Percentiles rank a stretch among this genome's conserved stretches.
Evolutionary conservation across 2,329 filamentous ascomycete genomes (phyloP).

Genomic region (Botrytis fragariae): DNA sequence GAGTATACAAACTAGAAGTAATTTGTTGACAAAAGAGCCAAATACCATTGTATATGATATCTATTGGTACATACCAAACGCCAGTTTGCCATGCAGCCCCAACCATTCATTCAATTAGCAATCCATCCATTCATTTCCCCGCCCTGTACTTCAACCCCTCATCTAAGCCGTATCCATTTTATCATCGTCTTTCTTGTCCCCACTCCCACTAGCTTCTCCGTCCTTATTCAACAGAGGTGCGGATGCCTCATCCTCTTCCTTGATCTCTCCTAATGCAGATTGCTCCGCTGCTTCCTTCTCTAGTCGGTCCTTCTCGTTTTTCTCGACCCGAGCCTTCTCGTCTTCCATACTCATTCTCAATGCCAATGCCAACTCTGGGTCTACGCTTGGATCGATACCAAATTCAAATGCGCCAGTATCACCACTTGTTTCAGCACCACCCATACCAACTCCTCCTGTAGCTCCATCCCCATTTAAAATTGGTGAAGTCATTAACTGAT

Average conservation of each 20-base stretch:
- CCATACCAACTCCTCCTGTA: conserved; percentile 53
- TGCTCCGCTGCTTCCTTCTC: conserved; percentile 72
- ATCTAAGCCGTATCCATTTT: conserved; percentile 86
- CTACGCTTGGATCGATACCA: conserved; percentile 84
- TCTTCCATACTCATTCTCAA: conserved; percentile 98
- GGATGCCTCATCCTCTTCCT: conserved; percentile 70
- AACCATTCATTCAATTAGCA: conserved; percentile 58
- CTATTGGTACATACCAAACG: conserved; percentile 40
- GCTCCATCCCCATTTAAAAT: conserved; percentile 83
- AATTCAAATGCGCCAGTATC: conserved; percentile 71
- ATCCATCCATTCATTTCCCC: conserved; percentile 81
- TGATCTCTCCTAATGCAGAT: conserved; percentile 74
- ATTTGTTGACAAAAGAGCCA: conserved; percentile 23
- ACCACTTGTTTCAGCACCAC: conserved; percentile 50
- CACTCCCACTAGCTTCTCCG: conserved; percentile 62
- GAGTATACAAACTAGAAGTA: conserved; percentile 2
- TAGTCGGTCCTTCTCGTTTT: conserved; percentile 58
- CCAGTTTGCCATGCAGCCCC: conserved; percentile 36
- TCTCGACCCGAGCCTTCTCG: conserved; percentile 90
- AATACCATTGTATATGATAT: conserved; percentile 29
- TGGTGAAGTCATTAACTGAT: conserved; percentile 83
- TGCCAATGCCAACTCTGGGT: conserved; percentile 91
- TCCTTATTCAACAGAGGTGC: conserved; percentile 62
- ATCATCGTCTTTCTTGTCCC: conserved; percentile 53
- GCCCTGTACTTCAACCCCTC: conserved; percentile 44